Evolutionary conservation across 208 protist genomes (phyloP).

Genomic region (Acanthamoeba rhysodes): DNA sequence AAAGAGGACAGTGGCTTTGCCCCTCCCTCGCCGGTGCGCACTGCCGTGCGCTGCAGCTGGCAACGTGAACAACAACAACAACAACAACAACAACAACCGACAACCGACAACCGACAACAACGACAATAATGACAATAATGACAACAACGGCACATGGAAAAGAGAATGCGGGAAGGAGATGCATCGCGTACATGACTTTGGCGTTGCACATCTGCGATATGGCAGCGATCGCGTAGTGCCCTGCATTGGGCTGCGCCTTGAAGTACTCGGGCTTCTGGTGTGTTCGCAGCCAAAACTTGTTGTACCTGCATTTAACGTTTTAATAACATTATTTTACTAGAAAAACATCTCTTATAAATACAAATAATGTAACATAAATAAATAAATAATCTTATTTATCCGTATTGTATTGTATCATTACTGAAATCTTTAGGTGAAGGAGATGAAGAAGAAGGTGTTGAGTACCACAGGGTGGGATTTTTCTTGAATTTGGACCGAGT

Average conservation of each 20-base stretch:
- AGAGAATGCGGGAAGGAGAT: background rate
- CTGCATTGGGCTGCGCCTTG: conserved; percentile 28
- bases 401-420: no score
- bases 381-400: no score
- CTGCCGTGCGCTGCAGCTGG: background rate
- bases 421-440: no score
- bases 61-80: background rate
- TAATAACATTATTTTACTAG: no score
- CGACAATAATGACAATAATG: no score
- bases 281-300: conserved; percentile 62
- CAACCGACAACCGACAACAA: no score
- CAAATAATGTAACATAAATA: no score
- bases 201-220: conserved; percentile 60
- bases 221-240: conserved; percentile 39
- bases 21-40: background rate
- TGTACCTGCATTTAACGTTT: conserved; percentile 8
- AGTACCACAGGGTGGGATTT: conserved; percentile 43
- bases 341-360: no score
- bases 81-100: no score
- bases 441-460: background rate
- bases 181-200: conserved; percentile 18
- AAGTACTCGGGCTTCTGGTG: conserved; percentile 60
- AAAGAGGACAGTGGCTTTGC: background rate
- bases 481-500: conserved; percentile 45
- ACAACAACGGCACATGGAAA: background rate